phyloP scores from a whole-genome alignment of 2,329 filamentous ascomycete species.

The Ophiostoma populinum region DNA sequence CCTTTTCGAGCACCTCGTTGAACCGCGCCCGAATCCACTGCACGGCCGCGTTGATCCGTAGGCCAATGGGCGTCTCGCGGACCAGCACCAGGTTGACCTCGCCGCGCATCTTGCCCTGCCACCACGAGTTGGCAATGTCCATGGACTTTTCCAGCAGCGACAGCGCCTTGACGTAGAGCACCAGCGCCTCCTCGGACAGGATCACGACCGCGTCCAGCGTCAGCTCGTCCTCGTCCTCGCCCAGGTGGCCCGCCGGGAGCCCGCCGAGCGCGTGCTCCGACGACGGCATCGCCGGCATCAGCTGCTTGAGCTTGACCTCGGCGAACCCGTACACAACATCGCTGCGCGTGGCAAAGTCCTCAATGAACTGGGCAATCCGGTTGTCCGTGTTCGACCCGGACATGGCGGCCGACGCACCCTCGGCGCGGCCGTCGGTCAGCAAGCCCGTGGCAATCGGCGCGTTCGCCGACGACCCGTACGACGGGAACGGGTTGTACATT shows the following conservation, averaged over 20 bases:
- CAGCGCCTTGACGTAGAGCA: constrained; percentile 89
- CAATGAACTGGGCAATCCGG: constrained; percentile 61
- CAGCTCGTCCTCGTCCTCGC: constrained; percentile 56
- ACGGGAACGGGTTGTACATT: constrained; percentile 65
- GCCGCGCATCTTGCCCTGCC: constrained; percentile 58
- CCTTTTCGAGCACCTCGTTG: constrained; percentile 94
- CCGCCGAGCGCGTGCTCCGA: constrained; percentile 54
- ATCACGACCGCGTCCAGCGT: constrained; percentile 74
- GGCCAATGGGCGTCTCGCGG: constrained; percentile 34
- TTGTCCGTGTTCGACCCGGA: constrained; percentile 55
- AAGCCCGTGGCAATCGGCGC: constrained; percentile 7
- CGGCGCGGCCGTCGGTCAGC: constrained; percentile 9
- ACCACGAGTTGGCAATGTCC: constrained; percentile 89
- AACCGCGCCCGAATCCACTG: constrained; percentile 91
- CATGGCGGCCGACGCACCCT: constrained; percentile 29
- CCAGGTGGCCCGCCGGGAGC: constrained; percentile 31
- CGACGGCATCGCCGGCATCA: constrained; percentile 76
- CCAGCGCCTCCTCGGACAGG: constrained; percentile 83
- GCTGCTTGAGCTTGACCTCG: constrained; percentile 94
- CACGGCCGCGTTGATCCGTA: constrained; percentile 78
- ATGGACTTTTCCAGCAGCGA: constrained; percentile 83
- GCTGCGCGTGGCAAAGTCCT: constrained; percentile 81
- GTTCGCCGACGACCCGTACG: constrained; percentile 54
- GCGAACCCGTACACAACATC: constrained; percentile 96
- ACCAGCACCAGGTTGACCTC: constrained; percentile 27